Conservation (phyloP, 352 stramenopile species). For the Blastocystis sp. region DNA sequence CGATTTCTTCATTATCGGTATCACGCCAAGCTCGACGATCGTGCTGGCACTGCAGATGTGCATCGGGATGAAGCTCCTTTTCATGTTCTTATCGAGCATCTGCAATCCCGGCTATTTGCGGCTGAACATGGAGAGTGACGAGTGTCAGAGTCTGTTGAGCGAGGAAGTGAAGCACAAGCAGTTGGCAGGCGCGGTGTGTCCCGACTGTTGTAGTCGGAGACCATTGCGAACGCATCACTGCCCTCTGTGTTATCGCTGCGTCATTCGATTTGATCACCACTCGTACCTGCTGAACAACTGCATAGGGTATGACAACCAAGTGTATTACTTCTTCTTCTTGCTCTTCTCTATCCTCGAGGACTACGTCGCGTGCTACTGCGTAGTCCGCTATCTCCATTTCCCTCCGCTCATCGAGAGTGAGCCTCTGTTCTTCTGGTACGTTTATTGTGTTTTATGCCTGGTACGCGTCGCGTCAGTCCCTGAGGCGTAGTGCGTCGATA, state of each 20-base stretch:
- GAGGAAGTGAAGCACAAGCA: constrained; percentile 41
- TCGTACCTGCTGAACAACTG: constrained; percentile 56
- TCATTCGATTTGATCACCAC: constrained; percentile 62
- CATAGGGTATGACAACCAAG: constrained; percentile 62
- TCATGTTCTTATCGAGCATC: constrained; percentile 30
- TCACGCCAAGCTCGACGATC: not conserved
- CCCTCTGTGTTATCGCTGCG: constrained; percentile 33
- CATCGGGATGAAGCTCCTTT: constrained; percentile 18
- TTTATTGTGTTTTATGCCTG: not conserved
- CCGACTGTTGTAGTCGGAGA: constrained; percentile 51
- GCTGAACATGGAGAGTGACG: constrained; percentile 48
- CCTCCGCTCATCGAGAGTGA: not conserved
- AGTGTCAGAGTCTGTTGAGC: constrained; percentile 32
- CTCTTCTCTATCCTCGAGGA: constrained; percentile 41
- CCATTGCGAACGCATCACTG: constrained; percentile 55
- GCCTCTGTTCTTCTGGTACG: not conserved
- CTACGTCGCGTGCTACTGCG: constrained; percentile 31
- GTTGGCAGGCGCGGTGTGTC: constrained; percentile 12
- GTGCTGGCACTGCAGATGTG: constrained; percentile 8
- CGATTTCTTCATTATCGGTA: constrained; percentile 22
- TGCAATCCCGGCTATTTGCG: constrained; percentile 31
- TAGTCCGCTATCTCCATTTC: constrained; percentile 25
- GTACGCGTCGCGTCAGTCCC: not conserved
- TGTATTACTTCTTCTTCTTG: constrained; percentile 54
- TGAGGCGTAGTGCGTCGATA: constrained; percentile 3